These are phyloP conservation scores for Plasmodium chabaudi DNA, from an alignment of 169 alveolate genomes.

Conservation along the genomic window DNA sequence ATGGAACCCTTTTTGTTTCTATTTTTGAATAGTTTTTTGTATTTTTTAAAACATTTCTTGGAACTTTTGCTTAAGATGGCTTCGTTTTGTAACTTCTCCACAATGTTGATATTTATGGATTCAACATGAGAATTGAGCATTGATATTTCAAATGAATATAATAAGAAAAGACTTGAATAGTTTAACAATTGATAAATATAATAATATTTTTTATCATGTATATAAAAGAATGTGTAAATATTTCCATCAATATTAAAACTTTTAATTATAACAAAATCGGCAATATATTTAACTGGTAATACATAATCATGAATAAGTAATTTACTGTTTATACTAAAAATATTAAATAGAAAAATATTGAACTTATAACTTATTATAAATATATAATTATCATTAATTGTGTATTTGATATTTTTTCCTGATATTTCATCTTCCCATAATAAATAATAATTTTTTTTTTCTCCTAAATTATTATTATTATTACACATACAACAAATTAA, in stretches of 20 bases:
- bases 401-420: constrained; percentile 19
- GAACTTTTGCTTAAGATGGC: background rate
- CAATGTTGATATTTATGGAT: constrained; percentile 19
- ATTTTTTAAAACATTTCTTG: constrained; percentile 7
- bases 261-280: constrained; percentile 28
- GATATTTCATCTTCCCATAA: constrained; percentile 58
- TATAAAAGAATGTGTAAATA: constrained; percentile 28
- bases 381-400: constrained; percentile 3
- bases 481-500: constrained; percentile 19
- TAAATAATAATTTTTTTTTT: constrained; percentile 2
- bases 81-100: constrained; percentile 12
- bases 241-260: constrained; percentile 7
- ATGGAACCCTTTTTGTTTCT: constrained; percentile 3
- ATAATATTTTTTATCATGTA: background rate
- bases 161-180: constrained; percentile 6
- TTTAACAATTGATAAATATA: constrained; percentile 41
- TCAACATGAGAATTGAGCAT: constrained; percentile 10
- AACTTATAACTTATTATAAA: constrained; percentile 25
- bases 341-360: constrained; percentile 7
- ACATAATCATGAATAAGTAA: constrained; percentile 7
- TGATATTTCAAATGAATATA: constrained; percentile 18
- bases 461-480: background rate
- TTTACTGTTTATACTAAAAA: constrained; percentile 37
- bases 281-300: constrained; percentile 3
- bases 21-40: background rate